Evolutionary conservation across 2,329 filamentous ascomycete species (phyloP).

Genomic region (Scedosporium apiospermum): DNA sequence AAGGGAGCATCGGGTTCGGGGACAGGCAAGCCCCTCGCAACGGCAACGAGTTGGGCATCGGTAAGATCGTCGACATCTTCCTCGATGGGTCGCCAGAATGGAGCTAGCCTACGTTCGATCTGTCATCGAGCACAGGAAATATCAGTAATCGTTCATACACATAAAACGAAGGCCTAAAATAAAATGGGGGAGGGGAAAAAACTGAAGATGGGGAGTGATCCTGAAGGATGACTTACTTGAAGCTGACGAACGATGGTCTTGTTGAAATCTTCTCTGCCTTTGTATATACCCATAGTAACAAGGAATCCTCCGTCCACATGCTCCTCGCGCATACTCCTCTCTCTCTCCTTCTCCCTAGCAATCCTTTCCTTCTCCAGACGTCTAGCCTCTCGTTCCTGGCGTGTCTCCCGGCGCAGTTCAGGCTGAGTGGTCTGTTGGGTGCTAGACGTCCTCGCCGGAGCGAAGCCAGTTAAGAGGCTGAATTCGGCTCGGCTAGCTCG

Average conservation of each 20-base stretch:
- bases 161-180: constrained; percentile 10
- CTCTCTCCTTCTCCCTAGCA: constrained; percentile 70
- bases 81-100: constrained; percentile 90
- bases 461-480: constrained; percentile 3
- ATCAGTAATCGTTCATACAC: constrained; percentile 6
- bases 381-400: constrained; percentile 81
- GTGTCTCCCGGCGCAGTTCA: constrained; percentile 68
- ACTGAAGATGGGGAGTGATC: not conserved
- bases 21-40: constrained; percentile 72
- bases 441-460: not conserved
- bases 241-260: constrained; percentile 81
- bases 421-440: constrained; percentile 12
- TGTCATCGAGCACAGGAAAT: constrained; percentile 24
- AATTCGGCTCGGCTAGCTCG: constrained; percentile 4
- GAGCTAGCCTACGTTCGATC: constrained; percentile 87
- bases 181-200: not conserved
- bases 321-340: constrained; percentile 84
- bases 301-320: constrained; percentile 90
- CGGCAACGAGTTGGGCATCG: constrained; percentile 89
- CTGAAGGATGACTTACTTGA: constrained; percentile 50
- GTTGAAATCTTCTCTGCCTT: constrained; percentile 85
- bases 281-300: constrained; percentile 90
- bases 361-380: constrained; percentile 73
- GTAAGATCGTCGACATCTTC: constrained; percentile 86
- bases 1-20: constrained; percentile 78